A percentile compares a stretch with the other conserved stretches of the same genome.
phyloP scores from a whole-genome alignment of 2,329 filamentous ascomycete species.

The Paecilomyces sp. region DNA sequence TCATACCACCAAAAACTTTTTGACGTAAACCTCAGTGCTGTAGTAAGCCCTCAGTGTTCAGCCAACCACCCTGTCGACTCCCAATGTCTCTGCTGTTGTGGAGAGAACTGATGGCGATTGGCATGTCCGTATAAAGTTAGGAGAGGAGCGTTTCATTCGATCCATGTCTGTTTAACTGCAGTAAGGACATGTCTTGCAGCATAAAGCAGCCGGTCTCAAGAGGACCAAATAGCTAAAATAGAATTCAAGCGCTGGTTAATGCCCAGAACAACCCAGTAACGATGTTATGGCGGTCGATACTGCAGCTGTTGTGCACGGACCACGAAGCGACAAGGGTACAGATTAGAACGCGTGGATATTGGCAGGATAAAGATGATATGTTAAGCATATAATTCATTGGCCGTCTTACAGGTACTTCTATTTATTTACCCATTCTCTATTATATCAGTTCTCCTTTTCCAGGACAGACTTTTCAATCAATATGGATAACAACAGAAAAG shows the following conservation, averaged over 20 bases:
- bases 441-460: no score
- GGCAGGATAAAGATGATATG: neutral
- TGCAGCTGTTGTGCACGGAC: neutral
- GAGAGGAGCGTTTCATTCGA: neutral
- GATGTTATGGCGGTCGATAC: neutral
- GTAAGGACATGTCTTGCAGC: neutral
- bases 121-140: neutral
- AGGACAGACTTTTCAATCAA: no score
- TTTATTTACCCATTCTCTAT: no score
- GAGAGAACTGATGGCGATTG: no score
- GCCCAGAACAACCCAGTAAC: no score
- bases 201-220: neutral
- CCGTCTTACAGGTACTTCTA: neutral
- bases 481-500: no score
- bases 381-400: neutral
- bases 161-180: neutral
- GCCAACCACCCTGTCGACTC: constrained; percentile 33
- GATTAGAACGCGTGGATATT: neutral
- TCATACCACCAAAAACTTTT: neutral
- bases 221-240: no score
- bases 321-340: neutral
- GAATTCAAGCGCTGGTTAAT: no score
- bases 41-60: constrained; percentile 33
- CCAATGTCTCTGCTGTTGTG: constrained; percentile 13
- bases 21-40: constrained; percentile 13